Evolutionary conservation across 352 stramenopile genomes (phyloP).

Genomic region (Plasmopara viticola): DNA sequence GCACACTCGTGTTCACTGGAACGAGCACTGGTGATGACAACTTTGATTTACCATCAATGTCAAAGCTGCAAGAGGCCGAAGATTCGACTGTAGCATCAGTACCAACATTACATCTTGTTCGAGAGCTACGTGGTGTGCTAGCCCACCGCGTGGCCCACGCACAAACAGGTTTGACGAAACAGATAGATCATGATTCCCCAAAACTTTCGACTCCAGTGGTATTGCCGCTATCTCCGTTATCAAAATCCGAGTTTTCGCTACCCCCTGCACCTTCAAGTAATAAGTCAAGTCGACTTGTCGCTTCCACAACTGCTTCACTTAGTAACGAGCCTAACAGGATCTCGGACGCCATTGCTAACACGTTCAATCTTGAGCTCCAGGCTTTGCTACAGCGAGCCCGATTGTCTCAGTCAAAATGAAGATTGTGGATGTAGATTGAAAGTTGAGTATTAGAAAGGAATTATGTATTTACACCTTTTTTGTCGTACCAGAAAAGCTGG

Average conservation of each 20-base stretch:
- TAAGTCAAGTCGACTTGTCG: slow-evolving; percentile 1
- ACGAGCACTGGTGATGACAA: slow-evolving; percentile 62
- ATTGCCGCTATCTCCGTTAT: slow-evolving; percentile 3
- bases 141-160: slow-evolving; percentile 32
- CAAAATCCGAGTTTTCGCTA: slow-evolving; percentile 15
- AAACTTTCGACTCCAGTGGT: not conserved
- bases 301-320: not conserved
- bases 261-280: slow-evolving; percentile 11
- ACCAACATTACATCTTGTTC: slow-evolving; percentile 34
- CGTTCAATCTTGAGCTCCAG: slow-evolving; percentile 16
- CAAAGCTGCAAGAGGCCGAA: slow-evolving; percentile 26
- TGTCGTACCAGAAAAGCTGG: too few relatives aligned
- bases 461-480: too few relatives aligned
- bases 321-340: not conserved
- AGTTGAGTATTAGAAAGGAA: too few relatives aligned
- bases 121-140: slow-evolving; percentile 49
- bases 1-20: slow-evolving; percentile 59
- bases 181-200: slow-evolving; percentile 32
- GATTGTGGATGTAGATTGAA: too few relatives aligned
- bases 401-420: not conserved
- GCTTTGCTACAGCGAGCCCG: slow-evolving; percentile 18
- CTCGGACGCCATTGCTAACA: not conserved
- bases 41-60: slow-evolving; percentile 50
- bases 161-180: slow-evolving; percentile 27
- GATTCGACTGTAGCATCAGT: slow-evolving; percentile 2